Evolutionary conservation across 2,329 filamentous ascomycete species (phyloP), one percentile per base, ranked within the genome.

Genomic region (Purpureocillium takamizusanense): DNA sequence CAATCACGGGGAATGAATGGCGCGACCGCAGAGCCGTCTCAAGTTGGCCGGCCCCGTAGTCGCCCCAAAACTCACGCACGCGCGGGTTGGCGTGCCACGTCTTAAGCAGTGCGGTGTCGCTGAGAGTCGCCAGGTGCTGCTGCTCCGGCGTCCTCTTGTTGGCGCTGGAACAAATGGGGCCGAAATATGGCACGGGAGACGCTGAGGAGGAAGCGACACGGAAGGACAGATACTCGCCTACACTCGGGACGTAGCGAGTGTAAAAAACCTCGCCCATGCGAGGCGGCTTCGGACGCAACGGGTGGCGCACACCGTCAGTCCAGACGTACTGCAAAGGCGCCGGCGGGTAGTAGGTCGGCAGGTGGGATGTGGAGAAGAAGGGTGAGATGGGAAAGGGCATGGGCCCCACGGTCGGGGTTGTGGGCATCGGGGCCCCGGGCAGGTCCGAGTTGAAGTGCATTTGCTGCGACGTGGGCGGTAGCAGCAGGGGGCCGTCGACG

Each of bases 211-310:
- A 86, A 0, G 89, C 88, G 1, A 92, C 81, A 15, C 92, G 81
- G 63, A 98, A 94, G 0, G 86, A 89, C 8, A 98, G 72, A 47
- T 89, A 95, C 56, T 94, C 86, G 6, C 76, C 76, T 2, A 89
- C 66, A 34, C 83, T 90, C 0, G 86, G 86, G 13, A 97, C 70
- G 56, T 83, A 95, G 38, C 92, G 83, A 1, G 81, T 83, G 59
- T 98, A 98, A 52, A 98, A 90, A 0, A 86, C 78, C 52, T 95
- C 87, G 12, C 88, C 88, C 70, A 94, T 88, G 3, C 86, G 80
- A 2, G 88, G 86, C 0, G 90, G 88, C 56, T 94, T 95, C 2
- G 86, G 83, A 0, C 92, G 79, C 31, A 94, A 67, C 0, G 92
- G 92, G 54, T 98, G 92, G 1, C 88, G 81, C 33, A 89, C 69